Base-by-base conservation (phyloP, 768 basidiomycete species). In the Arthromyces matolae region DNA sequence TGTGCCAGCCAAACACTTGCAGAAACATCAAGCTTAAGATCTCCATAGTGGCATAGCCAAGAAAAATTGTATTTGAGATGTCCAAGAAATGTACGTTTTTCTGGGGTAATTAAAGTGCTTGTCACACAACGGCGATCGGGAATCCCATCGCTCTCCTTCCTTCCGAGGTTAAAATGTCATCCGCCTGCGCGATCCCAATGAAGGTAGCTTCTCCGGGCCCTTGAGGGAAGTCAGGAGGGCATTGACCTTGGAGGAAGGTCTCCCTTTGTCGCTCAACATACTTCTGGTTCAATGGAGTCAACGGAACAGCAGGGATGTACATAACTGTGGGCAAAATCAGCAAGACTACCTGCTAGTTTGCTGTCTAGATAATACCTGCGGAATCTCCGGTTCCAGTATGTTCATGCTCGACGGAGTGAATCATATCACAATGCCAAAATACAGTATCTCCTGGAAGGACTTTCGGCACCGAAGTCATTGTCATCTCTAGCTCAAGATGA, bases 361-460 rank as follows among this genome's bases (percentile, higher is more conserved):
- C n/a, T n/a, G 4, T 14, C 44, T 32, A 23, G 33, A 45, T 23
- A 44, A n/a, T 50, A 79, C 79, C 79, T 47, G 79, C 77, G 20
- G 82, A 84, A 54, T 82, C 81, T 33, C 58, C 68, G 1, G 61
- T 60, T 3, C 84, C 83, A 0, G 63, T 71, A 59, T 86, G 82
- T 46, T 78, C 71, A 34, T 53, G 43, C 54, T 79, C 77, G 20
- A 79, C 77, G 2, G 75, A 62, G 54, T 79, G 77, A 6, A 77
- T 63, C 20, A 75, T 71, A 59, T 79, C 77, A 47, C 81, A 83
- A 54, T 86, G 84, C 84, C 87, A 89, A 64, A 84, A 88, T 3
- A 87, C 84, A 56, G 83, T 80, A 58, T 90, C 88, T 2, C 89
- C 89, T 0, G 87, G 86, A 42, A 73, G 69, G 5, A 90, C 87